Evolutionary conservation across 495 filamentous ascomycete species (phyloP).

Genomic region (Bacidia rubella): DNA sequence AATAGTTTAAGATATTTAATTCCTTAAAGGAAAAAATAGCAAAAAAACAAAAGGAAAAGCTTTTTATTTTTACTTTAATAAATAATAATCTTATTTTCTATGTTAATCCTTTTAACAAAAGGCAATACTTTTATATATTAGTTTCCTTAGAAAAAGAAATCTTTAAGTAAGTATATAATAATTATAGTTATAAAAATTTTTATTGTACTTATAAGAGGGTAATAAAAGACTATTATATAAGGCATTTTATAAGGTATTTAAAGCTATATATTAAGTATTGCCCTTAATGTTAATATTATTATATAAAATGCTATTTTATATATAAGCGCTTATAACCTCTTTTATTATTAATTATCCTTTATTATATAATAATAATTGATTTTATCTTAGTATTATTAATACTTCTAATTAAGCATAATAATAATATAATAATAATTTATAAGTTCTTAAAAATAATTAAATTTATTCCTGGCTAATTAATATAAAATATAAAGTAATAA

Average conservation of each 20-base stretch:
- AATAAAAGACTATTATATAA: constrained; percentile 5
- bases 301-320: not conserved
- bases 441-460: constrained; percentile 1
- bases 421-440: constrained; percentile 2
- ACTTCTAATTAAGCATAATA: not conserved
- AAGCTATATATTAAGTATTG: not conserved
- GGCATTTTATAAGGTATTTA: constrained; percentile 3
- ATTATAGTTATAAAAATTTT: not conserved
- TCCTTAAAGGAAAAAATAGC: not conserved
- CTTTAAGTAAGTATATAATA: constrained; percentile 1
- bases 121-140: not conserved
- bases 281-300: not conserved
- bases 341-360: not conserved
- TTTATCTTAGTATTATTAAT: constrained; percentile 4
- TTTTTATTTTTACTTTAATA: not conserved
- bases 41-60: not conserved
- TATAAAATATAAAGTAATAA: not conserved
- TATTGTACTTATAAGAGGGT: not conserved
- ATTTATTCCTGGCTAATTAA: not conserved
- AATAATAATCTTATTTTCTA: not conserved
- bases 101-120: not conserved
- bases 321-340: not conserved
- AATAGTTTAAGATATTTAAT: not conserved
- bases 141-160: not conserved
- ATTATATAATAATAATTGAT: not conserved